Base-by-base conservation (phyloP, 495 filamentous ascomycete genomes). In the Cercophora samala region DNA sequence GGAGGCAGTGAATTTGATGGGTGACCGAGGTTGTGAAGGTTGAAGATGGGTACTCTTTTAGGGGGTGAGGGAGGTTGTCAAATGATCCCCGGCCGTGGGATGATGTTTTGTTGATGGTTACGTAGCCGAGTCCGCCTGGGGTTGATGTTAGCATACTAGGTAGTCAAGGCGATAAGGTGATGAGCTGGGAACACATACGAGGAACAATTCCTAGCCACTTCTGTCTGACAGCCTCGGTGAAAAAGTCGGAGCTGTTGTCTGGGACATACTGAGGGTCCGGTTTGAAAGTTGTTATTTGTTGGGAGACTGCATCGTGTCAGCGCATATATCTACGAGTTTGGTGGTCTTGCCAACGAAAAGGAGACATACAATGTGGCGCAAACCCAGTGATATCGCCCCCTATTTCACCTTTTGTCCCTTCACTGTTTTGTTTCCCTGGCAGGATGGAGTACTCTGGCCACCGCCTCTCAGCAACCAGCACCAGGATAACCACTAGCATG, bases 1-100 rank as follows among this genome's bases (percentile, higher is more conserved):
- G 74, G 66, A 83, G 68, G 66, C 81, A 83, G 69, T 83, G 81
- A 4, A 83, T 72, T 62, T 83, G 81, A 64, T 83, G 80, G 18
- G 81, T 83, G 67, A 82, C 77, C 17, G 80, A 81, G 0, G 81
- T 81, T 5, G 81, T 83, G 70, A 82, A 82, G 25, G 81, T 80
- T 29, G 75, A 78, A 32, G 70, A 62, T 18, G 77, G 74, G 62
- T 72, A 79, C 32, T 58, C 64, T 13, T 71, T 29, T 11, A 83
- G 70, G 8, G 70, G 74, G 6, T 72, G 72, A 8, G 81, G 81
- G 3, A 83, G 70, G 73, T 79, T 76, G 62, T 81, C 70, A 21
- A 46, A 46, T 46, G 37, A 17, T 3, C 13, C 37, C 13, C 11
- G 37, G 37, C 37, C 37, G 68, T 77, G 78, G 13, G 66, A 52